Percentiles rank a stretch among this genome's conserved stretches.
Evolutionary conservation across 2,329 filamentous ascomycete genomes (phyloP).

Genomic region (Beauveria brongniartii): DNA sequence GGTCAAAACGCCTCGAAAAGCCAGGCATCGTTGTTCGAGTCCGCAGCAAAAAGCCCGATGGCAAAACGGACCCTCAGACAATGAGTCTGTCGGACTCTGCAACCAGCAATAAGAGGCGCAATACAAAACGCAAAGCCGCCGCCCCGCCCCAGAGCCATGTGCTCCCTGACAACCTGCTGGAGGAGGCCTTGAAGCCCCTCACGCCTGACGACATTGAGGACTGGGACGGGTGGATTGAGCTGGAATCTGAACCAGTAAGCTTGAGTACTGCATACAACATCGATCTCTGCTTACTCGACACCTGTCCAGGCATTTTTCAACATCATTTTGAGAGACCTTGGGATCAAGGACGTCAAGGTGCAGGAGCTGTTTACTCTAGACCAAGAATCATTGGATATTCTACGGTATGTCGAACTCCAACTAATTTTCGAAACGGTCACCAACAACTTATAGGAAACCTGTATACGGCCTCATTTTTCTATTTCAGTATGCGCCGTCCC

Average conservation of each 20-base stretch:
- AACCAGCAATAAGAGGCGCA: conserved; percentile 23
- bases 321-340: conserved; percentile 70
- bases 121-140: conserved; percentile 38
- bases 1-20: neutral
- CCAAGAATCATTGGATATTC: conserved; percentile 49
- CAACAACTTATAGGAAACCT: conserved; percentile 47
- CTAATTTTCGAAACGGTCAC: neutral
- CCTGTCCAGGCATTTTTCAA: conserved; percentile 67
- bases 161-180: conserved; percentile 33
- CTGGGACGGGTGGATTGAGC: conserved; percentile 71
- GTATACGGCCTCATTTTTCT: conserved; percentile 85
- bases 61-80: neutral
- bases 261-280: neutral
- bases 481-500: conserved; percentile 58
- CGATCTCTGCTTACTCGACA: conserved; percentile 12
- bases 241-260: conserved; percentile 81
- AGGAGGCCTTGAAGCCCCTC: conserved; percentile 39
- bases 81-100: conserved; percentile 2
- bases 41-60: neutral
- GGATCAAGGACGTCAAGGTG: conserved; percentile 63
- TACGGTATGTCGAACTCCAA: conserved; percentile 44
- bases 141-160: conserved; percentile 22
- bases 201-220: conserved; percentile 44
- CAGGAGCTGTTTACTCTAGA: conserved; percentile 72
- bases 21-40: neutral